Base-by-base conservation (phyloP, 1,139 yeast genomes). In the Scheffersomyces stambukii region DNA sequence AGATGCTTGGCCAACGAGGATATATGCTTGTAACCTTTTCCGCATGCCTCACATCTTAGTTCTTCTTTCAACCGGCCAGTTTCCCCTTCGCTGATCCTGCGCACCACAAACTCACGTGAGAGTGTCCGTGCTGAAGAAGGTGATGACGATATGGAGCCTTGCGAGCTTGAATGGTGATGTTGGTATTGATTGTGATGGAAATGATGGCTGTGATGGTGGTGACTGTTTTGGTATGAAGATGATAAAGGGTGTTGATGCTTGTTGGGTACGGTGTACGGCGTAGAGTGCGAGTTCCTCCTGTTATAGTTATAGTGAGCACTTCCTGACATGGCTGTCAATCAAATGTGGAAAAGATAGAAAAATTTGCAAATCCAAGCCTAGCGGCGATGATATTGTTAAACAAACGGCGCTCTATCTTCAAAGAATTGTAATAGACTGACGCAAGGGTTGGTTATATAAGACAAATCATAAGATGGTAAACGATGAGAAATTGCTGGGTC, bases 11-110 rank as follows among this genome's bases (percentile, higher is more conserved):
- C 70, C 37, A 84, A 65, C 13, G 91, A 81, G 2, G 89, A 78
- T 7, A 84, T 81, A 56, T 84, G 95, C 51, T 84, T 85, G 52
- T 84, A 84, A 9, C 93, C 93, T 52, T 85, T 84, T 8, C 95
- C 95, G 48, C 95, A 84, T 3, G 93, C 86, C 54, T 84, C 93
- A 59, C 95, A 84, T 46, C 81, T 80, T 39, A 84, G 69, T 47
- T 82, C 89, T 49, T 84, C 93, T 52, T 83, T 84, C 30, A 83
- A 64, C 30, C 95, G 57, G 7, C 94, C 94, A 2, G 86, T 75
- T 52, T 84, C 95, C 24, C 94, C 94, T 52, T 84, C 95, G 32
- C 86, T 77, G 30, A 82, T 83, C 36, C 95, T 64, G 37, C 95
- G 66, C 13, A 81, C 91, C 7, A 83, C 93, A 59, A 81, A 81